Conservation (phyloP, 2,329 filamentous ascomycete species). For the Fusarium sp. region DNA sequence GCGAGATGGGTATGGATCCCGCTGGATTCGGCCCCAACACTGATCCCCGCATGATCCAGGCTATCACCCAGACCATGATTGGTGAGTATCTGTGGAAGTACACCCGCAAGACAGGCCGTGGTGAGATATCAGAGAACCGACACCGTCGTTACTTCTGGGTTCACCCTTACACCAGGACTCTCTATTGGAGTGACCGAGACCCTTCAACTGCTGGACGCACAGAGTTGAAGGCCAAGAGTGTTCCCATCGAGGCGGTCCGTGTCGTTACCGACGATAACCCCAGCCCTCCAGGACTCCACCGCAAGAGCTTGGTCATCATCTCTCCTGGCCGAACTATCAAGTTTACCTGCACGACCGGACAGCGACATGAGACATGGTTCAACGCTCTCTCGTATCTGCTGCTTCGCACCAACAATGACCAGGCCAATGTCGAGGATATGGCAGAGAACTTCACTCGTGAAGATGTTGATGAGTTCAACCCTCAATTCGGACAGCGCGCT, state of each 20-base stretch:
- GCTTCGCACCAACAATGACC: conserved; percentile 76
- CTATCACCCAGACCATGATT: conserved; percentile 99
- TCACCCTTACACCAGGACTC: conserved; percentile 92
- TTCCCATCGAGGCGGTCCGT: conserved; percentile 90
- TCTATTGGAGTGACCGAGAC: conserved; percentile 96
- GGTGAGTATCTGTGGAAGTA: conserved; percentile 99
- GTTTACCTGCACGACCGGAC: conserved; percentile 92
- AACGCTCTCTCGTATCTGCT: conserved; percentile 95
- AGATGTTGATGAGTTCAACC: conserved; percentile 85
- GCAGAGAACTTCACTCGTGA: conserved; percentile 68
- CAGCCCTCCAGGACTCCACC: conserved; percentile 91
- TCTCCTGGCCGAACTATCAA: conserved; percentile 90
- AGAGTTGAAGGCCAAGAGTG: conserved; percentile 85
- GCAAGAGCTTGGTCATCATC: conserved; percentile 90
- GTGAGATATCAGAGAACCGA: conserved; percentile 86
- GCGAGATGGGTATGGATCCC: conserved; percentile 64
- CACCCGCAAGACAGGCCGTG: conserved; percentile 91
- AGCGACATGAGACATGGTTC: conserved; percentile 98
- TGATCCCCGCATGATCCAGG: conserved; percentile 98
- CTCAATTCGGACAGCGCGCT: conserved; percentile 58
- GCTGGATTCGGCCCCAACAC: conserved; percentile 76
- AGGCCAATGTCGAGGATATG: conserved; percentile 69
- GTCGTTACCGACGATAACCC: conserved; percentile 96
- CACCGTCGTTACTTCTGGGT: conserved; percentile 99
- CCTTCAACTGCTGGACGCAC: conserved; percentile 81